Base-by-base conservation (phyloP, 345 rosid species). In the Citrus australasica region DNA sequence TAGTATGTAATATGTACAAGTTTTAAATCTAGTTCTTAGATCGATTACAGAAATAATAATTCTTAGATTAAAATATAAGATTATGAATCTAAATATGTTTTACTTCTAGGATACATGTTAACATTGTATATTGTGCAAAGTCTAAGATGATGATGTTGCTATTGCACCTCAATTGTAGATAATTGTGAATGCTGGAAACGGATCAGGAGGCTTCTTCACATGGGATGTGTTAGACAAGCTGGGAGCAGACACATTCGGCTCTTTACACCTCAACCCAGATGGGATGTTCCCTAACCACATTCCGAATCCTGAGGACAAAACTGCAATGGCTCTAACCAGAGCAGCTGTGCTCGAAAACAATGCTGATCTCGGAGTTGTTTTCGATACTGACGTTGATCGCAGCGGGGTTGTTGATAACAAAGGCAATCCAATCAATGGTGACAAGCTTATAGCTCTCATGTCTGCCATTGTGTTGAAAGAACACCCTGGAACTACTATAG, bases 271-370 rank as follows among this genome's bases (percentile, higher is more conserved):
- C 8, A 92, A 88, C 60, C 97, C 99, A 0, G 98, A 95, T 3
- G 98, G 99, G 25, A 95, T 85, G 95, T 95, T 95, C 79, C 98
- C 98, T 0, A 92, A 92, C 80, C 99, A 95, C 84, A 95, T 92
- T 35, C 99, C 99, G 5, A 93, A 93, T 78, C 99, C 99, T 0
- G 98, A 86, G 78, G 97, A 93, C 88, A 83, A 90, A 75, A 90
- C 81, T 40, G 97, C 99, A 65, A 95, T 95, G 99, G 84, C 92
- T 73, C 85, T 88, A n/a, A 93, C 98, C 56, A 79, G 90, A 78
- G 84, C 94, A 0, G 90, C 98, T 24, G 99, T 95, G 78, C 86
- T 92, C 0, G 83, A 88, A 38, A 81, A 90, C 86, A 81, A 91
- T 0, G 97, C 97, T 3, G 93, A 95, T 80, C 96, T 95, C 0